A percentile compares a stretch with the other conserved stretches of the same genome.
phyloP scores from a whole-genome alignment of 805 yeast genomes.

The Candida oleophila region DNA sequence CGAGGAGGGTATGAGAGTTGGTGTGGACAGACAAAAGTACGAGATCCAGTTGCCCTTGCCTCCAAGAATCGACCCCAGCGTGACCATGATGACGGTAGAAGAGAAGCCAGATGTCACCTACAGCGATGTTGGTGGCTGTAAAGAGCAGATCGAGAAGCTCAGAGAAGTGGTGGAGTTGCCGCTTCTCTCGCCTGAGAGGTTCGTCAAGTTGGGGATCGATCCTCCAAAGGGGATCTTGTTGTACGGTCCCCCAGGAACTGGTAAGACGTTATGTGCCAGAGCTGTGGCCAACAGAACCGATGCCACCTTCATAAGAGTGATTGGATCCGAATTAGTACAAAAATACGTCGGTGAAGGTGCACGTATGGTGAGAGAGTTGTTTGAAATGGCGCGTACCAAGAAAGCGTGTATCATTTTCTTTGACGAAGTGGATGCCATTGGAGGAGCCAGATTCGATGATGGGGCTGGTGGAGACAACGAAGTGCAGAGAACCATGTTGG shows the following conservation, averaged over 20 bases:
- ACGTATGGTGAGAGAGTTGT: conserved; percentile 97
- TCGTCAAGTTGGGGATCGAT: conserved; percentile 94
- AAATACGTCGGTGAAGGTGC: conserved; percentile 99
- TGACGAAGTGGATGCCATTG: conserved; percentile 98
- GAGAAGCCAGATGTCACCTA: conserved; percentile 99
- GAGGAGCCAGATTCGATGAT: conserved; percentile 99
- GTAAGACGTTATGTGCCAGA: conserved; percentile 96
- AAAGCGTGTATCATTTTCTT: conserved; percentile 97
- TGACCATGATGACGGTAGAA: conserved; percentile 99
- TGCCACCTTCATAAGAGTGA: conserved; percentile 96
- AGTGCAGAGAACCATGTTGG: conserved; percentile 98
- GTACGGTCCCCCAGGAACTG: conserved; percentile 99
- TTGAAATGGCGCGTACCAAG: conserved; percentile 98
- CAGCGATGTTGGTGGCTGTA: conserved; percentile 97
- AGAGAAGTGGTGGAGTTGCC: conserved; percentile 97
- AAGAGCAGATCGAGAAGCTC: conserved; percentile 95
- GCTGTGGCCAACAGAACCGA: conserved; percentile 99
- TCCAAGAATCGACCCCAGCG: conserved; percentile 96
- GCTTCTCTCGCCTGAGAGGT: conserved; percentile 90
- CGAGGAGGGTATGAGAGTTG: conserved; percentile 99
- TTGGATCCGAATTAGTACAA: conserved; percentile 97
- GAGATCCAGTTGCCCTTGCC: conserved; percentile 97
- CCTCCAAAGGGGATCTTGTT: conserved; percentile 97
- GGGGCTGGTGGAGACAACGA: conserved; percentile 99
- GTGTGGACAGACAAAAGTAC: conserved; percentile 96